Evolutionary conservation across 331 rosid genomes (phyloP).

Genomic region (Pyracantha coccinea): DNA sequence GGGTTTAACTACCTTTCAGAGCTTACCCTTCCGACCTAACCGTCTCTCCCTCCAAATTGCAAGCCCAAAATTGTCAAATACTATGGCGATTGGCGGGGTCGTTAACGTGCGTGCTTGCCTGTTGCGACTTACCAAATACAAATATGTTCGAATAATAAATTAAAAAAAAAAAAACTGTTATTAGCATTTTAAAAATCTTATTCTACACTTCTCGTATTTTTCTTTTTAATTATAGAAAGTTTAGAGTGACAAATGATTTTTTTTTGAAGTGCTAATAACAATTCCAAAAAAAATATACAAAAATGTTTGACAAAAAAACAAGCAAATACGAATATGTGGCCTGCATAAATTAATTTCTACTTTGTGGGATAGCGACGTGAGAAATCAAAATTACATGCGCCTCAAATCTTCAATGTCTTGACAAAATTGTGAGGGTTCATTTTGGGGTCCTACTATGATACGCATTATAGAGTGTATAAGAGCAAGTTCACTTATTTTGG

Average conservation of each 20-base stretch:
- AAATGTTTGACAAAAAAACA: no score
- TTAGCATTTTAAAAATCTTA: no score
- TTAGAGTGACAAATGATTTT: no score
- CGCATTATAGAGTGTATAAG: no score
- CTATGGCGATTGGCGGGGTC: background rate
- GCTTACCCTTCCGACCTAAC: conserved; percentile 31
- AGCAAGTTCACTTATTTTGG: no score
- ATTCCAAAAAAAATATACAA: no score
- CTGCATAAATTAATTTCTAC: background rate
- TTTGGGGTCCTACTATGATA: no score
- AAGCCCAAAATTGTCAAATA: background rate
- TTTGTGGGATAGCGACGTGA: background rate
- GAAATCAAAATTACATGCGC: background rate
- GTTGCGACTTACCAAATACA: background rate
- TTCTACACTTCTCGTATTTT: no score
- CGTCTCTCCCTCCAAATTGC: conserved; percentile 30
- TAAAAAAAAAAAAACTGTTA: no score
- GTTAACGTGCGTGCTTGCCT: background rate
- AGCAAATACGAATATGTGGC: background rate
- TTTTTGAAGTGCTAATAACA: no score
- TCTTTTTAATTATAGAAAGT: no score
- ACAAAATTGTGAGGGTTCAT: background rate
- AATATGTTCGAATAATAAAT: no score
- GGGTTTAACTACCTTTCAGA: conserved; percentile 42
- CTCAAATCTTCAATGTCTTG: background rate